Percentiles rank a stretch among this genome's conserved stretches.
Conservation (phyloP, 2,329 filamentous ascomycete genomes). For the Ambrosiella xylebori region DNA sequence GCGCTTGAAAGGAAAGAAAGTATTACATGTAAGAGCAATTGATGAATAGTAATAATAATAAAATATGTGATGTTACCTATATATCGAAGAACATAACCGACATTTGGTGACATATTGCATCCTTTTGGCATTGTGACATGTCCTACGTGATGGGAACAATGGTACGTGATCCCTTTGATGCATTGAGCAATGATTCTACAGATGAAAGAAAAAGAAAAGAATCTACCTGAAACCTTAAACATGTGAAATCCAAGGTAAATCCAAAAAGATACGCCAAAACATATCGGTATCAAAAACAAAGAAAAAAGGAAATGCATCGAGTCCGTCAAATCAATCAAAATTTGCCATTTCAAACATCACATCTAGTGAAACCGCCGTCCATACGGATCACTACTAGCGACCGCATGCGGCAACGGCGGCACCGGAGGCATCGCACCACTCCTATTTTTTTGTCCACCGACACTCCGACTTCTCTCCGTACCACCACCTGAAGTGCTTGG, state of each 20-base stretch:
- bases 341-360: neutral
- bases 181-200: no score
- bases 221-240: neutral
- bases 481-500: neutral
- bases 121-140: no score
- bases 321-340: neutral
- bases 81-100: no score
- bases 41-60: neutral
- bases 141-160: no score
- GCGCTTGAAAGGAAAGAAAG: neutral
- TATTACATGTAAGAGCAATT: neutral
- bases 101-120: no score
- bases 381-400: slow-evolving; percentile 8
- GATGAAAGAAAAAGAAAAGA: no score
- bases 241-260: neutral
- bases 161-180: no score
- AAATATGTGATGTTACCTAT: neutral
- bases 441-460: neutral
- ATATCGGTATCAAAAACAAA: slow-evolving; percentile 1
- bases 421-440: slow-evolving; percentile 8
- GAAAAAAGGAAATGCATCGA: slow-evolving; percentile 1
- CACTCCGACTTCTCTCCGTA: neutral
- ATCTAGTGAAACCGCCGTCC: slow-evolving; percentile 10
- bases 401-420: slow-evolving; percentile 10
- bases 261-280: neutral